Percentiles rank a stretch among this genome's conserved stretches.
phyloP scores from a whole-genome alignment of 2,329 filamentous ascomycete species.

The Bipolaris gigantea region DNA sequence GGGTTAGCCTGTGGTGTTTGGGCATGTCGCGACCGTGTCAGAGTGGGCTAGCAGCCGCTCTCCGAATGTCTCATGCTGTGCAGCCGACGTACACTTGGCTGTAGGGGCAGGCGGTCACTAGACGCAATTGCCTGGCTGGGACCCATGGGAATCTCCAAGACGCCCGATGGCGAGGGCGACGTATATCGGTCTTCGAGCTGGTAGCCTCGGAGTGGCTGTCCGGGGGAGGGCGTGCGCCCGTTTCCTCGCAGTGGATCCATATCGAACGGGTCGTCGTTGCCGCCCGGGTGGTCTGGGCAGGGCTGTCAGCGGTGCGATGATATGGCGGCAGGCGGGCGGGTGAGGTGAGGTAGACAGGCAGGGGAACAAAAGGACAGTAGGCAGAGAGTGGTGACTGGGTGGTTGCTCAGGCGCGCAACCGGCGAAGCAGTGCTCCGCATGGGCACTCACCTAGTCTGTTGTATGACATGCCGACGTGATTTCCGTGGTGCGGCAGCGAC shows the following conservation, averaged over 20 bases:
- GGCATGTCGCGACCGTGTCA: background rate
- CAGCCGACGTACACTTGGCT: slow-evolving; percentile 72
- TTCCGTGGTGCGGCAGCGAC: slow-evolving; percentile 23
- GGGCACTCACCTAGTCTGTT: slow-evolving; percentile 42
- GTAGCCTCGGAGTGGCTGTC: slow-evolving; percentile 74
- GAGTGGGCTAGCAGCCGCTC: slow-evolving; percentile 4
- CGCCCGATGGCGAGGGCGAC: slow-evolving; percentile 52
- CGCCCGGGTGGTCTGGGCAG: slow-evolving; percentile 24
- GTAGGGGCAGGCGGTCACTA: slow-evolving; percentile 76
- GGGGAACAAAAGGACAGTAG: background rate
- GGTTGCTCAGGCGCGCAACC: no score
- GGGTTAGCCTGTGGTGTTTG: slow-evolving; percentile 1
- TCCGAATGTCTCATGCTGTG: background rate
- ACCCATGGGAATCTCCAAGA: slow-evolving; percentile 69
- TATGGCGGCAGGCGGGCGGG: no score
- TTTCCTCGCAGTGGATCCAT: slow-evolving; percentile 57
- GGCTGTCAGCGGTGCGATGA: slow-evolving; percentile 10
- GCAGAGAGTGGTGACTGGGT: no score
- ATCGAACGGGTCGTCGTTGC: slow-evolving; percentile 32
- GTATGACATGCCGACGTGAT: slow-evolving; percentile 37
- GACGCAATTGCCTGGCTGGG: slow-evolving; percentile 60
- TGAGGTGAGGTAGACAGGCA: background rate
- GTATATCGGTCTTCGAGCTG: slow-evolving; percentile 78
- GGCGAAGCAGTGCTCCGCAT: background rate
- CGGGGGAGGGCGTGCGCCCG: slow-evolving; percentile 70